A percentile compares a stretch with the other conserved stretches of the same genome.
Conservation (phyloP, 768 basidiomycete genomes). For the Russula foetens region DNA sequence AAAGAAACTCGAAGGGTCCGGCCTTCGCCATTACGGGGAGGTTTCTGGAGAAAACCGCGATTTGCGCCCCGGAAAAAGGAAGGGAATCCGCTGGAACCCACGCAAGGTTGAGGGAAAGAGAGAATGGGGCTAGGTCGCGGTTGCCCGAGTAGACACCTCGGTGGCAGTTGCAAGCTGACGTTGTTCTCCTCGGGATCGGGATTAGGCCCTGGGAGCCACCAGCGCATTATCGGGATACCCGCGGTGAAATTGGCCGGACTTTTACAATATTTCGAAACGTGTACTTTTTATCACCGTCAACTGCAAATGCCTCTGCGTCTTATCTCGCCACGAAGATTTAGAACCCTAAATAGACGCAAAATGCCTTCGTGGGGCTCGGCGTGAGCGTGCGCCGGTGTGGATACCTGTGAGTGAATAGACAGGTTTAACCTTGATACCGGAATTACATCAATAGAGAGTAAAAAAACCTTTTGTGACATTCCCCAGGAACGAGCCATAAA, state of each 20-base stretch:
- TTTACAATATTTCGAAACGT: not conserved
- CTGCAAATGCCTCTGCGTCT: constrained; percentile 6
- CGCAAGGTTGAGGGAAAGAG: not conserved
- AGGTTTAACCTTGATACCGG: constrained; percentile 5
- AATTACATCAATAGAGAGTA: not conserved
- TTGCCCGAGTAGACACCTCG: not conserved
- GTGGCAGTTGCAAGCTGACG: not conserved
- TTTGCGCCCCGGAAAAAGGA: constrained; percentile 9
- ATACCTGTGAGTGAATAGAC: not conserved
- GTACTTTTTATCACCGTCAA: no score
- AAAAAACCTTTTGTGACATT: not conserved
- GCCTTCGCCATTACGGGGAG: no score
- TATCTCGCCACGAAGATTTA: constrained; percentile 9
- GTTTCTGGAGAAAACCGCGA: not conserved
- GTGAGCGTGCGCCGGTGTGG: no score
- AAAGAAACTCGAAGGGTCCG: not conserved
- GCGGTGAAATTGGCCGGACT: not conserved
- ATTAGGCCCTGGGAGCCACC: constrained; percentile 6
- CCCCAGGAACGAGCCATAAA: not conserved
- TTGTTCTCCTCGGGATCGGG: constrained; percentile 13
- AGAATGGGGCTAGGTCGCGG: constrained; percentile 19
- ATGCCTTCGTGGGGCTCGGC: not conserved
- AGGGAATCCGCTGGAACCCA: not conserved
- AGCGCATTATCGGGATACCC: constrained; percentile 2
- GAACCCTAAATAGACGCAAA: not conserved